Evolutionary conservation across 2,329 filamentous ascomycete species (phyloP).

Genomic region (Ceratocystis variospora): DNA sequence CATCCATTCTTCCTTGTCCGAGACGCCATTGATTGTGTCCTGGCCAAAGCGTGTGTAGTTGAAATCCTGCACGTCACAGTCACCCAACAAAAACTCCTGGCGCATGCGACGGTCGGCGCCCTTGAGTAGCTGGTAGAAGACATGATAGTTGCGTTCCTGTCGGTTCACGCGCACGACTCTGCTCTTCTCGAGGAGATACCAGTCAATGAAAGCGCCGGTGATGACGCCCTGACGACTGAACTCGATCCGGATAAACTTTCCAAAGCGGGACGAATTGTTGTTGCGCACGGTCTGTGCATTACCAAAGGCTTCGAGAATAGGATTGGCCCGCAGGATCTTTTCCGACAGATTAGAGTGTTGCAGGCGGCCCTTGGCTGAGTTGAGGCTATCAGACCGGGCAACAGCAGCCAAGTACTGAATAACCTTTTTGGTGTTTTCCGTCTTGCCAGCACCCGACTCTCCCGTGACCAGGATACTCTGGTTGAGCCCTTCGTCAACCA

Average conservation of each 20-base stretch:
- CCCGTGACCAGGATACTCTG: conserved; percentile 97
- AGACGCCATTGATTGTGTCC: conserved; percentile 79
- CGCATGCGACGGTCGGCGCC: conserved; percentile 65
- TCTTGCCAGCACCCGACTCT: conserved; percentile 96
- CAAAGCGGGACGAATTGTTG: conserved; percentile 95
- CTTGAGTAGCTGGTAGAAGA: conserved; percentile 90
- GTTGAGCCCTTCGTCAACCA: conserved; percentile 89
- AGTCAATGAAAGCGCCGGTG: conserved; percentile 91
- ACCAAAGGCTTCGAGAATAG: conserved; percentile 93
- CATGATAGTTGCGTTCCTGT: conserved; percentile 88
- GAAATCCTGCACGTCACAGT: conserved; percentile 70
- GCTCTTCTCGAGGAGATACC: conserved; percentile 98
- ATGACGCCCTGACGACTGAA: conserved; percentile 82
- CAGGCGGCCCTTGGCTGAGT: conserved; percentile 46
- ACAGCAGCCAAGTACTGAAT: conserved; percentile 97
- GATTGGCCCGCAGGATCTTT: conserved; percentile 90
- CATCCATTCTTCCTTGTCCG: conserved; percentile 82
- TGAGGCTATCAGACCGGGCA: conserved; percentile 66
- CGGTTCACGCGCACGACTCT: conserved; percentile 78
- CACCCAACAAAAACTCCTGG: conserved; percentile 60
- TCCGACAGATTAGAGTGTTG: conserved; percentile 78
- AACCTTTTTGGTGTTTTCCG: conserved; percentile 98
- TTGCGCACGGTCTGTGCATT: conserved; percentile 97
- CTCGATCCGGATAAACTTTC: conserved; percentile 96
- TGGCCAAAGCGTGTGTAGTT: conserved; percentile 85